phyloP scores from a whole-genome alignment of 2,329 filamentous ascomycete species.

The Ophiostoma ulmi region DNA sequence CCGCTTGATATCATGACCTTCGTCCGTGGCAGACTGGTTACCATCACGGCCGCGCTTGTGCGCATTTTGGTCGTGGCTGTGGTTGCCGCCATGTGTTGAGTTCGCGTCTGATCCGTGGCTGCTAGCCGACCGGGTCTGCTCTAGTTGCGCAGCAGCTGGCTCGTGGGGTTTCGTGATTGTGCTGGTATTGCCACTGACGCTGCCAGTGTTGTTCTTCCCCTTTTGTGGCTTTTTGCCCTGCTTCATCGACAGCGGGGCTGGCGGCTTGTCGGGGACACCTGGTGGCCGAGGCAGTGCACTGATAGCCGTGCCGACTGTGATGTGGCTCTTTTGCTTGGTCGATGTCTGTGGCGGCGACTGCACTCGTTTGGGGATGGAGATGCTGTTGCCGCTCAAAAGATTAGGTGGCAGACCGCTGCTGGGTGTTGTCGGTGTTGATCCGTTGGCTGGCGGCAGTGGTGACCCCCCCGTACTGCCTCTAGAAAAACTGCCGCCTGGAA shows the following conservation, averaged over 20 bases:
- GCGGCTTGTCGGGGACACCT: conserved; percentile 25
- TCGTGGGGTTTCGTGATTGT: not conserved
- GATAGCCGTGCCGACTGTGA: not conserved
- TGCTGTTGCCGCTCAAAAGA: not conserved
- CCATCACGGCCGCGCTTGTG: conserved; percentile 23
- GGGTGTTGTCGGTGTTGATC: not conserved
- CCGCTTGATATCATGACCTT: conserved; percentile 23
- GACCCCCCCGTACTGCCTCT: not conserved
- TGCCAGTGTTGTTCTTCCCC: not conserved
- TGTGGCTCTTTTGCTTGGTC: conserved; percentile 9
- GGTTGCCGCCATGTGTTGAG: not conserved
- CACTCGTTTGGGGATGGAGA: not conserved
- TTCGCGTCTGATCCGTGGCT: not conserved
- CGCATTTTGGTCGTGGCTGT: not conserved
- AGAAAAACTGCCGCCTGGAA: not conserved
- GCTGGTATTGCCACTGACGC: not conserved
- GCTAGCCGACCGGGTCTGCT: not conserved
- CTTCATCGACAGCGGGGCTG: conserved; percentile 24
- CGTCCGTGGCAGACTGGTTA: not conserved
- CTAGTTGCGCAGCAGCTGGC: not conserved
- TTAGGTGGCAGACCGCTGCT: not conserved
- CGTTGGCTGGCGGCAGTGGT: not conserved
- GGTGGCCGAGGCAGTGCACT: conserved; percentile 18
- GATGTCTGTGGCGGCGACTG: conserved; percentile 15
- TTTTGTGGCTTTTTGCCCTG: not conserved